Base-by-base conservation (phyloP, 257 asterid species). In the Vinca minor region DNA sequence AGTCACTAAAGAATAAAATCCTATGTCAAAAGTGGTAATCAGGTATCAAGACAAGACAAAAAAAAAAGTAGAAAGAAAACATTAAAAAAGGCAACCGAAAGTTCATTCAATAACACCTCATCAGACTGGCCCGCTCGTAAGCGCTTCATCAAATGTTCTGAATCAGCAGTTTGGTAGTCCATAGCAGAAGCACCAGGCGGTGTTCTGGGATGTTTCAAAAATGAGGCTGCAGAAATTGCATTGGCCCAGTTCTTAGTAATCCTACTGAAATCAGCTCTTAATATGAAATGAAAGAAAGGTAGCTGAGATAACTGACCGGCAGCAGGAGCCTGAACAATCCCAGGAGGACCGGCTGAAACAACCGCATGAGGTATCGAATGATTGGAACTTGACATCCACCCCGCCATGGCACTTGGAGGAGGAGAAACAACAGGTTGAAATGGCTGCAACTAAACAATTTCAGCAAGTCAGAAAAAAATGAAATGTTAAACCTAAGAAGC, bases 311-410 rank as follows among this genome's bases (percentile, higher is more conserved):
- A 70, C 76, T 56, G 65, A 79, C 84, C 84, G 23, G 81, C 66
- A 20, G 77, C 66, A 42, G 73, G 68, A 61, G 78, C 73, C 66
- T 71, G 78, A 79, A 73, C 83, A 17, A 79, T 71, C 59, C 82
- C 84, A 60, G 82, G 79, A 54, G 80, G 82, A 4, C 79, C 79
- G 61, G 87, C 82, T 62, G 85, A 84, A 77, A 79, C 70, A 65
- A 75, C 78, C 57, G 77, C 77, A 49, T 79, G 84, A 49, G 82
- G 69, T 50, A 79, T 71, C 23, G 82, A 69, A 65, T 75, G 78
- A 46, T 67, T 76, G 39, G 96, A 82, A 79, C 79, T 72, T 64
- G 97, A 86, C 97, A 90, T 90, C 97, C 97, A 90, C 66, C 96
- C 93, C 6, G 95, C 93, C 29, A 85, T 84, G 46, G 96, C 93